Evolutionary conservation across 2,329 filamentous ascomycete species (phyloP).

Genomic region (Alternaria hordeiaustralica): DNA sequence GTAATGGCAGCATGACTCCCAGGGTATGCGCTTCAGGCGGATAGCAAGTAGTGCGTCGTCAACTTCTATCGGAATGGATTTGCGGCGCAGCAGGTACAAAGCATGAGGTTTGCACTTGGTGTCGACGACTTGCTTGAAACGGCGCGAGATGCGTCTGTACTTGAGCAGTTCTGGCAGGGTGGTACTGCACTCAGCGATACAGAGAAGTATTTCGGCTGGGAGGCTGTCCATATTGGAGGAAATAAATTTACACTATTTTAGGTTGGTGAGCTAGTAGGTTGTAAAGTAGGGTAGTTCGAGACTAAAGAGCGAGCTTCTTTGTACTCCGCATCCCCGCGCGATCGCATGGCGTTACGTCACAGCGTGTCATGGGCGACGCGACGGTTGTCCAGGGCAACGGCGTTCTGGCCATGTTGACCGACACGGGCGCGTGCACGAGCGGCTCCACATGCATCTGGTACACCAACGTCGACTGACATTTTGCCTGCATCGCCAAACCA

Average conservation of each 20-base stretch:
- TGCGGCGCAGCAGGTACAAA: not conserved
- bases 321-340: not conserved
- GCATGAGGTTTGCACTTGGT: not conserved
- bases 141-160: not conserved
- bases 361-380: not conserved
- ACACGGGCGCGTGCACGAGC: slow-evolving; percentile 12
- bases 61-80: not conserved
- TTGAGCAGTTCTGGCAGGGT: not conserved
- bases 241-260: not conserved
- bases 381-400: slow-evolving; percentile 23
- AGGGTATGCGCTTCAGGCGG: not conserved
- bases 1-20: not conserved
- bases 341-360: slow-evolving; percentile 4
- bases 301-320: not conserved
- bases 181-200: not conserved
- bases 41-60: not conserved
- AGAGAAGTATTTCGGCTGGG: not conserved
- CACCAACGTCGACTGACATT: slow-evolving; percentile 10
- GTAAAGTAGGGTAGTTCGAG: not conserved
- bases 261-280: not conserved
- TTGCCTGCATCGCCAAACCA: slow-evolving; percentile 1
- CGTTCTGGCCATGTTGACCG: slow-evolving; percentile 20
- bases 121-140: not conserved
- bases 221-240: not conserved
- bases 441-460: slow-evolving; percentile 7